Percentiles rank a stretch among this genome's conserved stretches.
phyloP scores from a whole-genome alignment of 352 stramenopile species.

The Saprolegnia diclina region DNA sequence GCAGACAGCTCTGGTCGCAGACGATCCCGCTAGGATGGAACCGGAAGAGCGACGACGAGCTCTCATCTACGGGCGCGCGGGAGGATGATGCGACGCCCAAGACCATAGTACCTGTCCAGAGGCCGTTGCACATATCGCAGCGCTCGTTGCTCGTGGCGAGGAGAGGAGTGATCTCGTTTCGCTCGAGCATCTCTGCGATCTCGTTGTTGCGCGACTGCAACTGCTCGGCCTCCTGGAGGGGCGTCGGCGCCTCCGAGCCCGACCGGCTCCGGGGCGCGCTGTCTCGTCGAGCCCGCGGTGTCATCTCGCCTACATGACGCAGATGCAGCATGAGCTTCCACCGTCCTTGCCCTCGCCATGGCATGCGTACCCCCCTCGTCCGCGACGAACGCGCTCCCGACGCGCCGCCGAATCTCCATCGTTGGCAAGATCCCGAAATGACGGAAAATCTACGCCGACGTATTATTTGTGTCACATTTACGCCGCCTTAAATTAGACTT shows the following conservation, averaged over 20 bases:
- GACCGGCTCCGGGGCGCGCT: slow-evolving; percentile 8
- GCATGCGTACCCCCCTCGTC: not conserved
- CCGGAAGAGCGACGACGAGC: slow-evolving; percentile 18
- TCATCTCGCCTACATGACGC: not conserved
- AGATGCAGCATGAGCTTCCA: too few relatives aligned
- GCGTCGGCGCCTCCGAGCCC: not conserved
- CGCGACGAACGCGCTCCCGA: not conserved
- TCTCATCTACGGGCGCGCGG: slow-evolving; percentile 12
- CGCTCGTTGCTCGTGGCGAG: not conserved
- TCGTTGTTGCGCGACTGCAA: slow-evolving; percentile 17
- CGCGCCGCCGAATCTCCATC: not conserved
- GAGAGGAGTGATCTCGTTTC: slow-evolving; percentile 22
- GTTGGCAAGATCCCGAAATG: not conserved
- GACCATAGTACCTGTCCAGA: slow-evolving; percentile 23
- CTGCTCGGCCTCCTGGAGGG: not conserved
- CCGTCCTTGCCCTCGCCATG: not conserved
- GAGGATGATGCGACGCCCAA: not conserved
- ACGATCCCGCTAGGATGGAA: slow-evolving; percentile 24
- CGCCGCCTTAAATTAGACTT: not conserved
- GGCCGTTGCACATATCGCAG: slow-evolving; percentile 25
- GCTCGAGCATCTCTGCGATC: slow-evolving; percentile 22
- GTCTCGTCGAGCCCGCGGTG: not conserved
- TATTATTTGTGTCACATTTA: not conserved
- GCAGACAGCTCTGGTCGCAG: slow-evolving; percentile 19
- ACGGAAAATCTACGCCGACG: not conserved